Evolutionary conservation across 1,284 basidiomycete species (phyloP).

Genomic region (Fistulinella cinereoalba): DNA sequence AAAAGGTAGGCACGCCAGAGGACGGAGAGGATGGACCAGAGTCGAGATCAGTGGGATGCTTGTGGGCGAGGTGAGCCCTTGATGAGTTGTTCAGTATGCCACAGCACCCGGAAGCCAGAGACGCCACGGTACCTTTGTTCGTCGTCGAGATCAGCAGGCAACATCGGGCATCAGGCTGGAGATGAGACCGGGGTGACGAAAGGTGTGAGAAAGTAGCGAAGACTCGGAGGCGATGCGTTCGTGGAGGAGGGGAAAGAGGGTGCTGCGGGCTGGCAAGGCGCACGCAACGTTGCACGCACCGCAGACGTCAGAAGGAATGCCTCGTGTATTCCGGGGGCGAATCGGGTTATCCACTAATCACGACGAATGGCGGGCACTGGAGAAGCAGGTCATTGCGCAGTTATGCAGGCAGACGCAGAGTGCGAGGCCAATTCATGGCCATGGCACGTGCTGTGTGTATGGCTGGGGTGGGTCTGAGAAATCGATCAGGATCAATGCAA

Average conservation of each 20-base stretch:
- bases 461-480: slow-evolving; percentile 3
- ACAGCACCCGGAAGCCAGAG: neutral
- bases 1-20: slow-evolving; percentile 19
- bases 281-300: slow-evolving; percentile 12
- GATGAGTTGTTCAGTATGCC: neutral
- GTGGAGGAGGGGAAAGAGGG: slow-evolving; percentile 1
- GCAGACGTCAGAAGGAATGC: slow-evolving; percentile 9
- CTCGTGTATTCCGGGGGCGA: slow-evolving; percentile 28
- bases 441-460: slow-evolving; percentile 26
- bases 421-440: slow-evolving; percentile 13
- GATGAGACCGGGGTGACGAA: slow-evolving; percentile 3
- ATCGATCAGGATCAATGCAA: slow-evolving; percentile 19
- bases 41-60: slow-evolving; percentile 32
- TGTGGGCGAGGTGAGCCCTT: slow-evolving; percentile 27
- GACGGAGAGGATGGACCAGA: slow-evolving; percentile 30
- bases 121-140: slow-evolving; percentile 26
- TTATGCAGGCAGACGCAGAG: slow-evolving; percentile 3
- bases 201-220: slow-evolving; percentile 2
- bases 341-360: slow-evolving; percentile 13
- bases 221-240: neutral
- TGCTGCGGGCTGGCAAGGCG: slow-evolving; percentile 3
- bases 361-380: slow-evolving; percentile 10
- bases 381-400: slow-evolving; percentile 9
- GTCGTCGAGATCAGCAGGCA: slow-evolving; percentile 30
- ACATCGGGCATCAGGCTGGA: slow-evolving; percentile 23